Percentiles rank a stretch among this genome's conserved stretches.
Conservation (phyloP, 2,329 filamentous ascomycete genomes). For the Verticillium nonalfalfae region DNA sequence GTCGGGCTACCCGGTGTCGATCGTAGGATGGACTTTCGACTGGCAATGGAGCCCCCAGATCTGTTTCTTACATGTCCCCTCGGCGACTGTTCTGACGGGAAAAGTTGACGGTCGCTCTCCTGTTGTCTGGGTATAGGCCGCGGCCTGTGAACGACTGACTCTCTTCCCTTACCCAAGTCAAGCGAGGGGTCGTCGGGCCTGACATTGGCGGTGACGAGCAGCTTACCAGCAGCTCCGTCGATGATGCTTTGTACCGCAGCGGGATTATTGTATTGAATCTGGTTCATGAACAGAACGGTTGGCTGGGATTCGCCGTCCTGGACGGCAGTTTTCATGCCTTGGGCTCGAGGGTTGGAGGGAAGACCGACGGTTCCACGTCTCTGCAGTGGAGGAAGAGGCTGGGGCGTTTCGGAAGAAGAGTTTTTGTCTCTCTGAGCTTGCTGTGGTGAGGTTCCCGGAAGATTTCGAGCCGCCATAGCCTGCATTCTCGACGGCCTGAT, state of each 20-base stretch:
- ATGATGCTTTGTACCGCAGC: conserved; percentile 41
- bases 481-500: conserved; percentile 23
- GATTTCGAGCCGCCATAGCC: conserved; percentile 13
- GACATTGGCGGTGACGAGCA: conserved; percentile 4
- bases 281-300: conserved; percentile 50
- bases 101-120: conserved; percentile 38
- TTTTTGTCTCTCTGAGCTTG: neutral
- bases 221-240: conserved; percentile 27
- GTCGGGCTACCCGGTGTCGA: conserved; percentile 38
- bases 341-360: conserved; percentile 39
- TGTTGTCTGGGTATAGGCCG: conserved; percentile 47
- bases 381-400: conserved; percentile 26
- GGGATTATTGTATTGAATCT: conserved; percentile 49
- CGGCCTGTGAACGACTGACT: conserved; percentile 46
- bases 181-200: neutral
- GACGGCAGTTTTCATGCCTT: conserved; percentile 20
- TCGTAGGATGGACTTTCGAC: conserved; percentile 37
- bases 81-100: conserved; percentile 36
- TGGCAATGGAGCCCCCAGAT: conserved; percentile 39
- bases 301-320: conserved; percentile 25
- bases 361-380: conserved; percentile 38
- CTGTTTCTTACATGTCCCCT: conserved; percentile 38
- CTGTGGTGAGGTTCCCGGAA: neutral
- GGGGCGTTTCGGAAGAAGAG: neutral
- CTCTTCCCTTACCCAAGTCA: conserved; percentile 14